Conservation (phyloP, 2,329 filamentous ascomycete species). For the Fusarium multiceps region DNA sequence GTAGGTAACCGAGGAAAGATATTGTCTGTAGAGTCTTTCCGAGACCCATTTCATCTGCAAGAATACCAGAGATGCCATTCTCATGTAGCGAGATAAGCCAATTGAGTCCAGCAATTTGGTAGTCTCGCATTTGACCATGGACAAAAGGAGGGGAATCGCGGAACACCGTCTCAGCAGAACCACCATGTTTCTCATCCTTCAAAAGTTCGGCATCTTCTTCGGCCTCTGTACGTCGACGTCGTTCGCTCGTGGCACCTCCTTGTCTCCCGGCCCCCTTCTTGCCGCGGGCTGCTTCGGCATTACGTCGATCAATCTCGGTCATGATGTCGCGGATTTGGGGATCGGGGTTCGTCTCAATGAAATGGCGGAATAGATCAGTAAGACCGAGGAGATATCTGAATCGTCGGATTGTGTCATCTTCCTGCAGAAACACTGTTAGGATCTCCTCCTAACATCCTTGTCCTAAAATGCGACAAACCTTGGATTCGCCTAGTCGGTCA, state of each 20-base stretch:
- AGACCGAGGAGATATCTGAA: slow-evolving; percentile 95
- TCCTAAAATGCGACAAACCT: slow-evolving; percentile 65
- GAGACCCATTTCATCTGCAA: slow-evolving; percentile 98
- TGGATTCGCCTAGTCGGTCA: slow-evolving; percentile 89
- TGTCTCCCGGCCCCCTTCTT: slow-evolving; percentile 83
- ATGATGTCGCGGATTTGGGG: slow-evolving; percentile 95
- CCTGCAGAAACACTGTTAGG: slow-evolving; percentile 60
- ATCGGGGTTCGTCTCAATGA: slow-evolving; percentile 97
- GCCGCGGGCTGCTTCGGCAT: slow-evolving; percentile 75
- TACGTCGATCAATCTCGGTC: slow-evolving; percentile 92
- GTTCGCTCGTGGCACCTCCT: slow-evolving; percentile 82
- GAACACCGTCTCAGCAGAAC: slow-evolving; percentile 88
- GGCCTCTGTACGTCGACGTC: slow-evolving; percentile 90
- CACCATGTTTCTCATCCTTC: slow-evolving; percentile 89
- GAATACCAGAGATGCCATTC: slow-evolving; percentile 97
- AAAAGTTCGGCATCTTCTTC: slow-evolving; percentile 93
- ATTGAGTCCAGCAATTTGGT: slow-evolving; percentile 94
- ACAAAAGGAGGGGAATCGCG: slow-evolving; percentile 94
- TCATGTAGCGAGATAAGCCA: slow-evolving; percentile 98
- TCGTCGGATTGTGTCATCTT: slow-evolving; percentile 93
- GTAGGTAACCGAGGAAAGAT: slow-evolving; percentile 92
- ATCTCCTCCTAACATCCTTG: slow-evolving; percentile 11
- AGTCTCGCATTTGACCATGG: slow-evolving; percentile 91
- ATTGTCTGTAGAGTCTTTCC: slow-evolving; percentile 99
- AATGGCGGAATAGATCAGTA: slow-evolving; percentile 97